Percentiles rank a stretch among this genome's conserved stretches.
phyloP scores from a whole-genome alignment of 768 basidiomycete species.

The Boletus vinaceobasis region DNA sequence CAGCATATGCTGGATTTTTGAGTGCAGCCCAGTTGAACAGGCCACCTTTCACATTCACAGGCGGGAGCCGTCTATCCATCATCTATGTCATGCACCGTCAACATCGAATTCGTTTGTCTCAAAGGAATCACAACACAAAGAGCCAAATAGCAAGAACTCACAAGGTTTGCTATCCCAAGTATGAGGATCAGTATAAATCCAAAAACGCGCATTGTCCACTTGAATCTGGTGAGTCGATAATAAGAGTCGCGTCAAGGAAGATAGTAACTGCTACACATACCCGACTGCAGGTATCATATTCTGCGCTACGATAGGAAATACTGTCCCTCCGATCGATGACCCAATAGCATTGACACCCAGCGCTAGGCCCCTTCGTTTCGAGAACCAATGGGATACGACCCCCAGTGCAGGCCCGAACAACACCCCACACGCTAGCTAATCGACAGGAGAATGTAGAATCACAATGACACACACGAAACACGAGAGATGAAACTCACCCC shows the following conservation, averaged over 20 bases:
- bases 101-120: background rate
- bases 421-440: conserved; percentile 45
- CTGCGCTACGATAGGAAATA: conserved; percentile 60
- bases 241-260: background rate
- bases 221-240: conserved; percentile 47
- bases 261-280: conserved; percentile 33
- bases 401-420: conserved; percentile 61
- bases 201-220: conserved; percentile 72
- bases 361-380: conserved; percentile 50
- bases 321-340: conserved; percentile 63
- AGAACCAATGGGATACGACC: conserved; percentile 73
- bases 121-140: background rate
- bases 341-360: conserved; percentile 64
- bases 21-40: conserved; percentile 55
- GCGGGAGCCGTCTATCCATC: conserved; percentile 50
- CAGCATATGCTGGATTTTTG: conserved; percentile 42
- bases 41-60: conserved; percentile 51
- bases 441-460: background rate
- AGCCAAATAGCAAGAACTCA: conserved; percentile 19
- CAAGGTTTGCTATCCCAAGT: conserved; percentile 54
- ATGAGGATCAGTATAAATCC: conserved; percentile 57
- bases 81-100: conserved; percentile 11
- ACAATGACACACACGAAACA: background rate
- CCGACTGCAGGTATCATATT: conserved; percentile 54
- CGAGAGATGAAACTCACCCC: conserved; percentile 44